Evolutionary conservation across 1,284 basidiomycete species (phyloP).

Genomic region (Puccinia horiana): DNA sequence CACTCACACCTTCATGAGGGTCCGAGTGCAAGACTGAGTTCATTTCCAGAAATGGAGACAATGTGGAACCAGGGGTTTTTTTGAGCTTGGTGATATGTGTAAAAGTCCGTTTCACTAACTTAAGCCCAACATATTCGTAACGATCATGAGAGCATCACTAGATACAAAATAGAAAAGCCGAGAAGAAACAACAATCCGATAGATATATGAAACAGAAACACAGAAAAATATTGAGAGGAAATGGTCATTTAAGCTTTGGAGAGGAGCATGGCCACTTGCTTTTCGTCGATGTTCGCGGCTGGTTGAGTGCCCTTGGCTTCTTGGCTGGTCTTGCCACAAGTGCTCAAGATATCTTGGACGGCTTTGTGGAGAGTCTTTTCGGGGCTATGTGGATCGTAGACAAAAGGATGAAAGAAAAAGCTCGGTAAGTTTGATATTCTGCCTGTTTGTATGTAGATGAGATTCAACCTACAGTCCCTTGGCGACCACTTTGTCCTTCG

Average conservation of each 20-base stretch:
- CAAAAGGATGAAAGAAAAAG: neutral
- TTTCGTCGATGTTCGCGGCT: neutral
- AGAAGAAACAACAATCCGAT: neutral
- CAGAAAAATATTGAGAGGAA: too few species aligned
- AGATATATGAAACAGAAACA: neutral
- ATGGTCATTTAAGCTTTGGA: neutral
- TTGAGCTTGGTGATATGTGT: too few species aligned
- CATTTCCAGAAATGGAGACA: too few species aligned
- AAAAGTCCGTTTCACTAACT: too few species aligned
- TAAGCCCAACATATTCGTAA: neutral
- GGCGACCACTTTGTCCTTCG: neutral
- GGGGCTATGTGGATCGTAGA: neutral
- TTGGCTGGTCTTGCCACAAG: neutral
- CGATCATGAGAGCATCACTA: neutral
- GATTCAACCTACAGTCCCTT: neutral
- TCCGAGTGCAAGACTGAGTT: neutral
- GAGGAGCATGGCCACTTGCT: constrained; percentile 3
- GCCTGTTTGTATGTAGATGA: neutral
- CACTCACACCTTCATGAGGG: neutral
- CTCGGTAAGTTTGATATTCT: too few species aligned
- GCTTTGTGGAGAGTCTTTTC: constrained; percentile 1
- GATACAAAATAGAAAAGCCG: neutral
- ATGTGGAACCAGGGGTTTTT: too few species aligned
- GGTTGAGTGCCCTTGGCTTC: neutral
- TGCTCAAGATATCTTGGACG: neutral